Base-by-base conservation (phyloP, 805 yeast genomes). In the Yarrowia bubula region DNA sequence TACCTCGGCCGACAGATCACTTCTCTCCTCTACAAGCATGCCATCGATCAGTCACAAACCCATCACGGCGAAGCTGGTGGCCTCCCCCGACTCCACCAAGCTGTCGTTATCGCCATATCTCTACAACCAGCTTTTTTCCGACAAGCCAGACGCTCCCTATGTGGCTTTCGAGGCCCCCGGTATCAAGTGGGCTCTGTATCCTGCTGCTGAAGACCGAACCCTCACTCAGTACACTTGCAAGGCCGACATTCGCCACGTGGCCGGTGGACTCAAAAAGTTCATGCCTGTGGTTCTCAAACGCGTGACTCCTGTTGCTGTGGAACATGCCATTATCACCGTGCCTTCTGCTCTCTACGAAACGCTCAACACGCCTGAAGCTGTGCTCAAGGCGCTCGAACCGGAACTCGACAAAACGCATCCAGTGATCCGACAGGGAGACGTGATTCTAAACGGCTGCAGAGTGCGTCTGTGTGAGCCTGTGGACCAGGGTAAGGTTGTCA, bases 391-490 rank as follows among this genome's bases (percentile, higher is more conserved):
- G 38, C 63, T 22, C 22, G 63, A 50, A 11, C 44, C 44, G 76
- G 42, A 74, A 15, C 51, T 58, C 15, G 76, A 66, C 58, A 75
- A 31, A 71, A 71, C 33, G 70, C 78, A 70, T 1, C 70, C 73
- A 2, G 72, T 78, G 13, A 75, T 77, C 28, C 75, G 79, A 35
- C 81, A 78, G 51, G 83, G 81, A 28, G 84, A 81, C 67, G 60
- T 69, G 8, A 74, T 83, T 1, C 74, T 83, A 17, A 73, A 72
- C 4, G 70, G 84, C 67, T 88, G 88, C 18, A 70, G 71, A 7
- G 80, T 90, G 2, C 69, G 83, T 3, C 80, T 86, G 28, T 84
- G 91, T 72, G 96, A 89, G 69, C 96, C 96, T 0, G 80, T 84
- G 1, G 84, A 82, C 46, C 96, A 89, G 72, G 96, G 96, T 0